Base-by-base conservation (phyloP, 75 land plant species). In the Cunninghamia lanceolata region DNA sequence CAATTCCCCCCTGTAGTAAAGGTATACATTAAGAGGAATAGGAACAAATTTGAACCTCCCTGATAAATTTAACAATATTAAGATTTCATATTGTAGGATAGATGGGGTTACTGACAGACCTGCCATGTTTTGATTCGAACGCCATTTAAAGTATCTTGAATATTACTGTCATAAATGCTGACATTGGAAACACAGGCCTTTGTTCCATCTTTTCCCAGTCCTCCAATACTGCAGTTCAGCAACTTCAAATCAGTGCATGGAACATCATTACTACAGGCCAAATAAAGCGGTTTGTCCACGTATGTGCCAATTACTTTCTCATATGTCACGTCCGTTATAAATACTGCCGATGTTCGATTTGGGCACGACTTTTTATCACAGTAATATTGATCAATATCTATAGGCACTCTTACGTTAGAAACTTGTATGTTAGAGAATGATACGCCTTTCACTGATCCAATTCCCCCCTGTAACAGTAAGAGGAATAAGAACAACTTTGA, bases 381-480 rank as follows among this genome's bases (percentile, higher is more conserved):
- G 89, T 95, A 95, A 88, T 78, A 94, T 86, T 94, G 96, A 63
- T 94, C 94, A 28, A 94, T 94, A 42, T 88, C 53, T 50, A 50
- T 50, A 3, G 53, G 53, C 2, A 50, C 53, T 14, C 53, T 50
- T 16, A 50, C 53, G 83, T 25, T 93, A 88, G n/a, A 84, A 91
- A 50, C 53, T 50, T 50, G 53, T 50, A 50, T 50, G 53, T 50
- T 50, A 3, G 53, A 50, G 53, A 50, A 94, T 43, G 81, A 70
- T 2, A 94, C 80, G 2, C 77, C 73, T 40, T 85, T 84, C 47
- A 94, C 95, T 36, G 90, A 83, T 25, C 96, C 96, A 1, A 86
- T 70, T 1, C 92, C 94, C 11, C 96, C 96, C 96, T 94, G 90
- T 56, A 21, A 1, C 15, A 50, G 1, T 14, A 50, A 14, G 11